These are phyloP conservation scores for Paramyrothecium sp. DNA, from an alignment of 2,329 filamentous ascomycete genomes.

Conservation along the genomic window DNA sequence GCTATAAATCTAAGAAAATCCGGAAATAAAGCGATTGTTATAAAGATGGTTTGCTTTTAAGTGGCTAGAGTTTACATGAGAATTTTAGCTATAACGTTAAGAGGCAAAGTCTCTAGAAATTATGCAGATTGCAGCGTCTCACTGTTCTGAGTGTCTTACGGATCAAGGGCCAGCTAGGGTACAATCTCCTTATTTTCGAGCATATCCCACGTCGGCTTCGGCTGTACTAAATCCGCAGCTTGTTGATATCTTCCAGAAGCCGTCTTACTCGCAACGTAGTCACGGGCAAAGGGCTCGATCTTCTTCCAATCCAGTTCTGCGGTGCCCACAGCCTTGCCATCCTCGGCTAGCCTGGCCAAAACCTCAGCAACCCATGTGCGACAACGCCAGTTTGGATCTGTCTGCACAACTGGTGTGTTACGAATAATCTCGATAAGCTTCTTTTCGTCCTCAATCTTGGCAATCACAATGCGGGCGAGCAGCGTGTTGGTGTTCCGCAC, in stretches of 20 bases:
- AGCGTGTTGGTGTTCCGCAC: constrained; percentile 22
- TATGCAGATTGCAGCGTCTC: too few species aligned
- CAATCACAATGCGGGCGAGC: constrained; percentile 35
- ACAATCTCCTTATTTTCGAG: constrained; percentile 20
- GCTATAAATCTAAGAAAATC: too few species aligned
- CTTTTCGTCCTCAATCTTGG: constrained; percentile 33
- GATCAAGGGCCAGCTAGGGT: too few species aligned
- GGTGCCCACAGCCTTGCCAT: constrained; percentile 35
- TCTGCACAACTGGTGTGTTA: constrained; percentile 26
- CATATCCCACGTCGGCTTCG: constrained; percentile 29
- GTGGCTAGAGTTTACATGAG: neutral
- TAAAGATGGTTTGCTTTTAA: too few species aligned
- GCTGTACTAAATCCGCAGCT: constrained; percentile 7
- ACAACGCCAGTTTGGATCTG: constrained; percentile 35
- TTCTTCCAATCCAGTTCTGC: constrained; percentile 31
- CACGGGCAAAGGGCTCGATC: constrained; percentile 29
- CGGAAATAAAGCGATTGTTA: too few species aligned
- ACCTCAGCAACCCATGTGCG: constrained; percentile 35
- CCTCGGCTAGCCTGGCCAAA: constrained; percentile 26
- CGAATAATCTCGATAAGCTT: constrained; percentile 29
- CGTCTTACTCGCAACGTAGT: constrained; percentile 32
- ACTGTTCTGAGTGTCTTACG: too few species aligned
- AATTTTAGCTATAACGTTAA: neutral
- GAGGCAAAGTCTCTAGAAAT: neutral
- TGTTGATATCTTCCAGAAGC: constrained; percentile 14